Conservation (phyloP, 805 yeast genomes). For the Schwanniomyces occidentalis region DNA sequence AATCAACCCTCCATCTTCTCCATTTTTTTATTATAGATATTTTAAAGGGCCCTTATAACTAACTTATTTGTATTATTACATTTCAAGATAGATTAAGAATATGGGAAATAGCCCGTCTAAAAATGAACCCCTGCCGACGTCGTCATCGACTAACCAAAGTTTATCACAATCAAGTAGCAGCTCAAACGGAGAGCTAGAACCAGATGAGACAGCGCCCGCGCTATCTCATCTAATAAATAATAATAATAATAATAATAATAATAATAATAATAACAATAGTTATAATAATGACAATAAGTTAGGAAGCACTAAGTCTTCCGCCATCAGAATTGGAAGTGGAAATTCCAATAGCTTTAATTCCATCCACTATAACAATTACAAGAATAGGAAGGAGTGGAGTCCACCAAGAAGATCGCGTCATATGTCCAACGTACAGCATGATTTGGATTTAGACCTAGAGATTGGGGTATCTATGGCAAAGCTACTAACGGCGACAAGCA, state of each 20-base stretch:
- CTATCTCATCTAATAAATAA: slow-evolving; percentile 29
- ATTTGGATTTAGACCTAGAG: slow-evolving; percentile 36
- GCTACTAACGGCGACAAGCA: slow-evolving; percentile 20
- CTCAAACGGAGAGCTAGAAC: slow-evolving; percentile 36
- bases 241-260: slow-evolving; percentile 8
- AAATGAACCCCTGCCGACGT: slow-evolving; percentile 48
- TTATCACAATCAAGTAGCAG: slow-evolving; percentile 9
- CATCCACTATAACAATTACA: slow-evolving; percentile 6
- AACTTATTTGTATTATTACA: too few species aligned
- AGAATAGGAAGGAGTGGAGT: slow-evolving; percentile 2
- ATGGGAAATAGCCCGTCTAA: slow-evolving; percentile 72
- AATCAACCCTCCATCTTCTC: too few species aligned
- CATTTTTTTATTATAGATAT: too few species aligned
- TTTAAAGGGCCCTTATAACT: too few species aligned
- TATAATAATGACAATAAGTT: slow-evolving; percentile 1
- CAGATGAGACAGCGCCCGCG: slow-evolving; percentile 45
- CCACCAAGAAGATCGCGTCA: slow-evolving; percentile 3
- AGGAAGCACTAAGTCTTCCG: slow-evolving; percentile 4
- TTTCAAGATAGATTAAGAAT: too few species aligned
- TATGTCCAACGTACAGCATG: slow-evolving; percentile 10
- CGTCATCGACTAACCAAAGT: slow-evolving; percentile 22
- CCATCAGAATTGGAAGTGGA: slow-evolving; percentile 6
- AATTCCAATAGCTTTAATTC: slow-evolving; percentile 3
- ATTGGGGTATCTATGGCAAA: slow-evolving; percentile 49
- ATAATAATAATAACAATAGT: slow-evolving; percentile 7